Conservation (phyloP, 345 rosid genomes). For the Isatis tinctoria region DNA sequence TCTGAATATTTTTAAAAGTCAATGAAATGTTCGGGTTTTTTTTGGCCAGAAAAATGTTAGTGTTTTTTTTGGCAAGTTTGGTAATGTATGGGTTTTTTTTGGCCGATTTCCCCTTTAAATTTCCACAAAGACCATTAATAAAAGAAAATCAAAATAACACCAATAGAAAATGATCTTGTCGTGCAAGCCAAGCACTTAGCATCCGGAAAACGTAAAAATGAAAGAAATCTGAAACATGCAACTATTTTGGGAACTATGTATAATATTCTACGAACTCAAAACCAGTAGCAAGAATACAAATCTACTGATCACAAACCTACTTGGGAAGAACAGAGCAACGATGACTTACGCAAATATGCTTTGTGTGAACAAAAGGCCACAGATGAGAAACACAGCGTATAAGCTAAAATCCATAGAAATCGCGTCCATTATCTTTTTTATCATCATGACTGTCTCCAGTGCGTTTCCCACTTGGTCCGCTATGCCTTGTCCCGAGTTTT, state of each 20-base stretch:
- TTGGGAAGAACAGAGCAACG: not conserved
- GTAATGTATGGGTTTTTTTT: too few relatives aligned
- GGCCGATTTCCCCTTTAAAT: too few relatives aligned
- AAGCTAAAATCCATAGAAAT: slow-evolving; percentile 65
- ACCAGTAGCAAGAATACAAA: not conserved
- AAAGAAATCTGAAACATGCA: not conserved
- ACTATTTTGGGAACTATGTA: not conserved
- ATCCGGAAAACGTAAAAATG: not conserved
- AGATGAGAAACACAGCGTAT: slow-evolving; percentile 48
- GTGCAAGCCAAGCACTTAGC: not conserved
- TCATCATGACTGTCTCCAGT: slow-evolving; percentile 55
- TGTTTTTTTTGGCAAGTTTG: too few relatives aligned
- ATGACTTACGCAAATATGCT: slow-evolving; percentile 12
- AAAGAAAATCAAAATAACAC: not conserved
- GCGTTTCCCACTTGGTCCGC: slow-evolving; percentile 56
- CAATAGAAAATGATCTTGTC: not conserved
- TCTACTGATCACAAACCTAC: not conserved
- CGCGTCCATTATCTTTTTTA: slow-evolving; percentile 64
- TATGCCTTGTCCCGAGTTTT: slow-evolving; percentile 36
- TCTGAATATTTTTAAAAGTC: too few relatives aligned
- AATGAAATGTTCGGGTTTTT: too few relatives aligned
- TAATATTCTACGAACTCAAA: not conserved
- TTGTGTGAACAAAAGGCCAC: slow-evolving; percentile 47
- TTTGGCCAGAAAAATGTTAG: too few relatives aligned
- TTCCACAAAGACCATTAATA: too few relatives aligned